Base-by-base conservation (phyloP, 345 rosid species). In the Melaleuca alternifolia region DNA sequence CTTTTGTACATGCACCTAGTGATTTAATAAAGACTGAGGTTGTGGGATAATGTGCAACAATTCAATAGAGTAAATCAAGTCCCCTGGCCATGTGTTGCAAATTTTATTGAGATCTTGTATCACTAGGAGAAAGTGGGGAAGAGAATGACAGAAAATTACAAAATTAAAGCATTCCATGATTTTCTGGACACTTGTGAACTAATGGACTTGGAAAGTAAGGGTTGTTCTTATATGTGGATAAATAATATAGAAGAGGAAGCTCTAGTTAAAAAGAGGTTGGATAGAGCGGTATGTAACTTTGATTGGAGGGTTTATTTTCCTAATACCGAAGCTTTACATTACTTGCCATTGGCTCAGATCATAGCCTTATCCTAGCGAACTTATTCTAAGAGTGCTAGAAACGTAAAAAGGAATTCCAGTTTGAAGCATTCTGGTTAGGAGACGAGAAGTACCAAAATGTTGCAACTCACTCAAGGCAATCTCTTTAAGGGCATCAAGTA, bases 51-150 rank as follows among this genome's bases (percentile, higher is more conserved):
- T 23, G 23, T 23, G 10, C 5, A 56, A 23, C n/a, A 56, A 56
- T 9, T 56, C 6, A 56, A 6, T 56, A 11, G 0, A 11, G 0
- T 56, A 0, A 56, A 56, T n/a, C 14, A 0, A 10, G 6, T 24
- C n/a, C 61, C 28, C 24, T 24, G 14, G 14, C 0, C 23, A 1
- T 56, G 61, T 56, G 28, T 56, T 56, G 62, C 0, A 13, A 28
- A 5, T 24, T 56, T 56, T 56, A 24, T 10, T 56, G 62, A 56
- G 11, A 56, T 56, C 26, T 2, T 24, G 26, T 56, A 56, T 24
- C 3, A 56, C 4, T 56, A 24, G 28, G 28, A 56, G 26, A 56
- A 24, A 56, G 62, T 56, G 10, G 14, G 7, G 10, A 56, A n/a
- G 5, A 56, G 28, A 56, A 3, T 10, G 62, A 11, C 26, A 24